Evolutionary conservation across 352 stramenopile species (phyloP), one percentile per base, ranked within the genome.

Genomic region (Globisporangium mamillatum): DNA sequence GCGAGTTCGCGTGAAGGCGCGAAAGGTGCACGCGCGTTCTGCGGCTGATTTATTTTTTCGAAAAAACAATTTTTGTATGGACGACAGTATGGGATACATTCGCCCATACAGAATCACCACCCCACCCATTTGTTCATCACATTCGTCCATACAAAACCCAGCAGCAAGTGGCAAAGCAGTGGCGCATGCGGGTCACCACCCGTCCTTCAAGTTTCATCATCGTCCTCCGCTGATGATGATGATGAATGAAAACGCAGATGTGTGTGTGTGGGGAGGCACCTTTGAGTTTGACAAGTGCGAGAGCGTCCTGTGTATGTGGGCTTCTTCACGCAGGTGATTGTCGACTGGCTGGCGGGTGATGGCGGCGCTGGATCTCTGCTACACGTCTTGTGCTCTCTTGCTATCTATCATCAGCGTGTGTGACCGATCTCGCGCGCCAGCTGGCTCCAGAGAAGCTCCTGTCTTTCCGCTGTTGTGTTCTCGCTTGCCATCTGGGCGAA

Each of bases 391-490:
- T 8, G 10, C 25, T 34, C 52, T 6, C 10, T 14, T 4, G 53
- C 53, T 38, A 59, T 59, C 29, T 38, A 59, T 38, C 53, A 10
- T 38, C 53, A 10, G 16, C n/a, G 25, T 41, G 24, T n/a, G 25
- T 41, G 53, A 38, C 53, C 38, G 53, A 32, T 41, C 53, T 59
- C 24, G 24, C 20, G 16, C 1, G 18, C 54, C 54, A 60, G 9
- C 20, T 34, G 54, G 54, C 25, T 44, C 27, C 12, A 2, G 29
- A 44, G 32, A 44, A 38, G 24, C 18, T 34, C 14, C 27, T 60
- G 54, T 60, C 54, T 60, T 60, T 60, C 27, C 16, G 54, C 25
- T 32, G 54, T 60, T 34, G 27, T 34, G 54, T 60, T 60, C 54
- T 60, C 54, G 54, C 20, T 20, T 34, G 27, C 29, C 54, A 60